Conservation (phyloP, 164 flowering plant genomes). For the Cinnamomum micranthum region DNA sequence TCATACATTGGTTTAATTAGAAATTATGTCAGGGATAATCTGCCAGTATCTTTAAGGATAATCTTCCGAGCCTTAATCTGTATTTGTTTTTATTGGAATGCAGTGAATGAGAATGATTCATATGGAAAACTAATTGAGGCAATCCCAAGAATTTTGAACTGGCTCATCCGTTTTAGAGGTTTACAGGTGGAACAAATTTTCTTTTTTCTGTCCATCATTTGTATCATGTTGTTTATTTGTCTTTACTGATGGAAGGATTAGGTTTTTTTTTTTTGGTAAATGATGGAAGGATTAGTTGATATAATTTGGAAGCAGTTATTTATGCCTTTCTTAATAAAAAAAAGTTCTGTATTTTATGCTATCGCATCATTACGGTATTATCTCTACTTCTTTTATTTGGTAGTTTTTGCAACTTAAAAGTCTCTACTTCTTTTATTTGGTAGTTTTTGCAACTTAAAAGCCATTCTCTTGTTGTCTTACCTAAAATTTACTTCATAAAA, state of each 20-base stretch:
- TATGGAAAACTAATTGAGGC: conserved; percentile 52
- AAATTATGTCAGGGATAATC: background rate
- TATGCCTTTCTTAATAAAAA: background rate
- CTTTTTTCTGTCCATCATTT: background rate
- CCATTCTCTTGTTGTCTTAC: background rate
- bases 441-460: background rate
- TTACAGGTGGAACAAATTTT: conserved; percentile 43
- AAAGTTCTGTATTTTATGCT: background rate
- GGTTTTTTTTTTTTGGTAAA: too few relatives aligned
- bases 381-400: background rate
- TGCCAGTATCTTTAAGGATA: background rate
- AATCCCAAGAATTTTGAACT: conserved; percentile 64
- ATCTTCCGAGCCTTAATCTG: conserved; percentile 2
- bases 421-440: background rate
- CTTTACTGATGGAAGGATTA: background rate
- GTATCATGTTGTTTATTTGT: background rate
- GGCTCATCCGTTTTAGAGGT: conserved; percentile 59
- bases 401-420: background rate
- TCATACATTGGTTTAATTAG: background rate
- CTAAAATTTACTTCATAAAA: background rate
- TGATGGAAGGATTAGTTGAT: background rate
- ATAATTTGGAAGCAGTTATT: background rate
- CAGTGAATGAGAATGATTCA: conserved; percentile 73
- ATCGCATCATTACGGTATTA: background rate
- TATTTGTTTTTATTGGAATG: conserved; percentile 25